Evolutionary conservation across 306 rosid genomes (phyloP).

Genomic region (Quercus cerris): DNA sequence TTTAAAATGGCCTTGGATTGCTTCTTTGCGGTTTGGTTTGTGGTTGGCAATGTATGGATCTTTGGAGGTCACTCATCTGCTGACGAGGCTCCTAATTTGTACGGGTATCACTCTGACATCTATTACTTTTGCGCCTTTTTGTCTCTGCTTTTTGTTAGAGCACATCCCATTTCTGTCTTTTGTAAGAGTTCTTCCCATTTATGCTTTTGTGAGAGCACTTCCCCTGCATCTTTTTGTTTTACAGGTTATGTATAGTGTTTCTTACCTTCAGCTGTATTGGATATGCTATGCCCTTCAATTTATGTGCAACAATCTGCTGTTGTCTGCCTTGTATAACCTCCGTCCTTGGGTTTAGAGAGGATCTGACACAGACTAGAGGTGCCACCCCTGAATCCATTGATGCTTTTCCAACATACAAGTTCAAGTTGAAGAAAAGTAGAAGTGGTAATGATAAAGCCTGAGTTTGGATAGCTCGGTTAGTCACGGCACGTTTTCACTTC

Average conservation of each 20-base stretch:
- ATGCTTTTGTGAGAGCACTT: neutral
- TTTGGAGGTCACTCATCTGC: slow-evolving; percentile 86
- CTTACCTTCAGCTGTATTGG: slow-evolving; percentile 43
- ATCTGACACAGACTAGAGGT: slow-evolving; percentile 74
- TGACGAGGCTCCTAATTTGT: slow-evolving; percentile 78
- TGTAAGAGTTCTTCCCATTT: neutral
- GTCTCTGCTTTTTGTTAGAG: neutral
- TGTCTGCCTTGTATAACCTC: slow-evolving; percentile 96
- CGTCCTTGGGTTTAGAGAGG: slow-evolving; percentile 91
- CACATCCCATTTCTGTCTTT: neutral
- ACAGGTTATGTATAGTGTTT: slow-evolving; percentile 83
- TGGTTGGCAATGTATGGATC: slow-evolving; percentile 96
- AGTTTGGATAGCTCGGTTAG: no score
- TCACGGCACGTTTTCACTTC: no score
- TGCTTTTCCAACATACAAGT: slow-evolving; percentile 84
- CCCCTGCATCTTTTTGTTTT: slow-evolving; percentile 26
- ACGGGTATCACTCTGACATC: slow-evolving; percentile 53
- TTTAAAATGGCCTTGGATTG: slow-evolving; percentile 91
- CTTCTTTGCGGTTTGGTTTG: slow-evolving; percentile 97
- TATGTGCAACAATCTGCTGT: slow-evolving; percentile 96
- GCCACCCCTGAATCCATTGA: slow-evolving; percentile 89
- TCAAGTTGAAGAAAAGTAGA: slow-evolving; percentile 75
- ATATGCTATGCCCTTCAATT: slow-evolving; percentile 97
- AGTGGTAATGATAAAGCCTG: slow-evolving; percentile 43
- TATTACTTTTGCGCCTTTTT: slow-evolving; percentile 2